phyloP scores from a whole-genome alignment of 2,329 filamentous ascomycete genomes.

The Aureobasidium sp. region DNA sequence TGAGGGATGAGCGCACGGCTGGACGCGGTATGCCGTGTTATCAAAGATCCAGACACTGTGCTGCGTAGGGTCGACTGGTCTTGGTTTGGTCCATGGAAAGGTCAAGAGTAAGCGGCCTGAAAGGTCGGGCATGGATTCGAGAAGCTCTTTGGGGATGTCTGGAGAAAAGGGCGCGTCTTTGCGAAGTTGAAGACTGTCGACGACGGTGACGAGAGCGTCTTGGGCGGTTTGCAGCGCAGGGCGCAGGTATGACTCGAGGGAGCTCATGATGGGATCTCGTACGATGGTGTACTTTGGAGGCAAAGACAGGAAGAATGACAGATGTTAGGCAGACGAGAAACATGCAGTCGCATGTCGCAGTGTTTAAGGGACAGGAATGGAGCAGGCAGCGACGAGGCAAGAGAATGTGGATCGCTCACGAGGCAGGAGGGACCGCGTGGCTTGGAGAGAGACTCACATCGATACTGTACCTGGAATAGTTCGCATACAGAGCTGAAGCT shows the following conservation, averaged over 20 bases:
- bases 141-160: slow-evolving; percentile 27
- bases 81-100: slow-evolving; percentile 12
- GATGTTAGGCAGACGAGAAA: neutral
- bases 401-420: neutral
- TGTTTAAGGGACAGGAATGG: neutral
- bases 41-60: slow-evolving; percentile 86
- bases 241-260: neutral
- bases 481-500: neutral
- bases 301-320: neutral
- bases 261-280: neutral
- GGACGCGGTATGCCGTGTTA: slow-evolving; percentile 67
- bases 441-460: neutral
- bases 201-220: neutral
- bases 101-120: neutral
- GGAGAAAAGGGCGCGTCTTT: slow-evolving; percentile 27
- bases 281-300: neutral
- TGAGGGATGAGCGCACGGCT: neutral
- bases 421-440: neutral
- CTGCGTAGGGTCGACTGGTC: slow-evolving; percentile 48
- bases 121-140: slow-evolving; percentile 28
- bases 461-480: slow-evolving; percentile 9
- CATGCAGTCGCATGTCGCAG: neutral
- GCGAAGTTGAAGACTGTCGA: slow-evolving; percentile 10
- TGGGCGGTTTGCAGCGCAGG: slow-evolving; percentile 1
- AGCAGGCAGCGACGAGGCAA: slow-evolving; percentile 4